Base-by-base conservation (phyloP, 768 basidiomycete species). In the Tricholoma matsutake region DNA sequence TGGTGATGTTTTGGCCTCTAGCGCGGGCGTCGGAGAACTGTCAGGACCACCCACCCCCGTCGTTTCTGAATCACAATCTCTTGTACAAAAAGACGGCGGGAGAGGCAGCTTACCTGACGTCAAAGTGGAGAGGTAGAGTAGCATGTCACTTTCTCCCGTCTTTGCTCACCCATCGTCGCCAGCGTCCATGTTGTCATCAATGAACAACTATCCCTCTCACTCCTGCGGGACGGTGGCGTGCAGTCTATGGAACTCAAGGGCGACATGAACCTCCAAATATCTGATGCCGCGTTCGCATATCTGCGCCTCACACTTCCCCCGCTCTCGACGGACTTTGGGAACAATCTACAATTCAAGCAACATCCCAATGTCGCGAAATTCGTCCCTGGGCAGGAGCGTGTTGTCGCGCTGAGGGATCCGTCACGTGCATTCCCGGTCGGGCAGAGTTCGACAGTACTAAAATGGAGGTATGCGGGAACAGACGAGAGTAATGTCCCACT, bases 351-450 rank as follows among this genome's bases (percentile, higher is more conserved):
- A 73, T 97, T 96, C 83, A 98, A 98, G 75, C 94, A 97, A 66
- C 97, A 98, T 68, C 96, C 96, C 6, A 89, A 97, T 61, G 91
- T 98, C 13, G 91, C 87, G 61, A 96, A 94, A 75, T 93, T 96
- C 62, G 79, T 77, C 0, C 85, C 88, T 10, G 84, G 85, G 1
- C 73, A 89, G 61, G 76, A 76, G 16, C 75, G 91, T 39, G 72
- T 88, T 18, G 81, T 98, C 43, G 87, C 88, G 0, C 78, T 98
- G 63, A 97, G 95, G 76, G 96, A 98, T 69, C 70, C 89, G 2
- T 83, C 86, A 41, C 82, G 87, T 65, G 78, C 85, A 6, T 98
- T 98, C 83, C 96, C 94, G 1, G 88, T 98, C 41, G 87, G 88
- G 9, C 92, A 96, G 64, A 83, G 87, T 43, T 76, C 98, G 20